phyloP scores from a whole-genome alignment of 441 rosid genomes.

The Erodium moschatum region DNA sequence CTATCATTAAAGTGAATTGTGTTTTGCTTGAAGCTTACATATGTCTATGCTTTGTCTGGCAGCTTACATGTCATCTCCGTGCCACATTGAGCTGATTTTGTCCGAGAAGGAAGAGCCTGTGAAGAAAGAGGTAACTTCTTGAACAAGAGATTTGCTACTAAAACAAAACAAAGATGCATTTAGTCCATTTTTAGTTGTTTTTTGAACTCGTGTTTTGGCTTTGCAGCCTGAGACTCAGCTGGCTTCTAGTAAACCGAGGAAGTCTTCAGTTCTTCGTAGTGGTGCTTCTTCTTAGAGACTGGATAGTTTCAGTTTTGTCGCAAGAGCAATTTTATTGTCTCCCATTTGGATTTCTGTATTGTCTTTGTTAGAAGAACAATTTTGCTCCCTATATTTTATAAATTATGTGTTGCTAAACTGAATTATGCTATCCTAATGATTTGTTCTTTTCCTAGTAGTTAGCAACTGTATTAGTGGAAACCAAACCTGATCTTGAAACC shows the following conservation, averaged over 20 bases:
- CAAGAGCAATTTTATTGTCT: too few species aligned
- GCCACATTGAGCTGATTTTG: slow-evolving; percentile 79
- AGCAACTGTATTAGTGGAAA: too few species aligned
- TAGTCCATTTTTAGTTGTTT: background rate
- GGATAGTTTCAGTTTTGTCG: background rate
- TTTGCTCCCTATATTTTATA: too few species aligned
- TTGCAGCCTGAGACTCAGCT: slow-evolving; percentile 60
- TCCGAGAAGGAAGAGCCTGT: slow-evolving; percentile 95
- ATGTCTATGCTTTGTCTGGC: slow-evolving; percentile 8
- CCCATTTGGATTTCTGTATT: too few species aligned
- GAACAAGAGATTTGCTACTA: background rate
- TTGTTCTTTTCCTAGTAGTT: too few species aligned
- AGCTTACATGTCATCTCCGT: slow-evolving; percentile 97
- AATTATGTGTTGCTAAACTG: too few species aligned
- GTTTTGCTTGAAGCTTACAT: background rate
- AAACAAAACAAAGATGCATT: too few species aligned
- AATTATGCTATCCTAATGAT: too few species aligned
- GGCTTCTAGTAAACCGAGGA: slow-evolving; percentile 48
- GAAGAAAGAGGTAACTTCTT: slow-evolving; percentile 62
- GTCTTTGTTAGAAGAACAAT: too few species aligned
- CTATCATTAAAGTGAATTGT: background rate
- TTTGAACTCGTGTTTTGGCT: background rate
- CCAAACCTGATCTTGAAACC: too few species aligned
- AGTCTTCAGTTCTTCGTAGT: slow-evolving; percentile 29
- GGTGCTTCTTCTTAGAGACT: slow-evolving; percentile 25